Base-by-base conservation (phyloP, 106 monocot genomes). In the Alisma plantagoaquatica region DNA sequence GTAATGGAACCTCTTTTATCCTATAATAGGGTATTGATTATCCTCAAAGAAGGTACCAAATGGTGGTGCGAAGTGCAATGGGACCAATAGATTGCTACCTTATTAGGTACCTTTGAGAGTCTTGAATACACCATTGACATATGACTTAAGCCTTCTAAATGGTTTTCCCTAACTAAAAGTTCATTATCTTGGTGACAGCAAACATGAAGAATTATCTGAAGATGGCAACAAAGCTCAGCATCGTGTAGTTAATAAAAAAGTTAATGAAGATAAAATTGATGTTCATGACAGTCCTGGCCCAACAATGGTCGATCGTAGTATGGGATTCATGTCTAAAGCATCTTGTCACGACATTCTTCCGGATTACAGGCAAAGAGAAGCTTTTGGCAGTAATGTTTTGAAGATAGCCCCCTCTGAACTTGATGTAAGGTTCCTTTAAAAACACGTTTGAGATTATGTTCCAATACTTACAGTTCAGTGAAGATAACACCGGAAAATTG, bases 71-170 rank as follows among this genome's bases (percentile, higher is more conserved):
- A 63, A 88, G 81, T 31, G 65, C 77, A 7, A 67, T 81, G 64
- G 94, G 87, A 21, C 94, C 94, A 2, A 70, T 94, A 42, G 72
- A 75, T 70, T 84, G 84, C 64, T 94, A 67, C 51, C 71, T 94
- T 32, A 65, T 94, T 46, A 94, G 87, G 94, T 94, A 68, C 30
- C 42, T 33, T 54, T 10, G 10, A 26, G 8, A 33, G 31, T 10
- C 20, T 19, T 32, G 22, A 10, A 0, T 3, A 22, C 10, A 26
- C 17, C 24, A 18, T 19, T 32, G 3, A 15, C 20, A 50, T 10
- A 50, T 3, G 20, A 18, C 14, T 18, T 33, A 8, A 19, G 21
- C 27, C 28, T 8, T 10, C n/a, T 33, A 1, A 9, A 22, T 54
- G 20, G 18, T 35, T 20, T 10, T 7, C 4, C n/a, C n/a, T n/a